Evolutionary conservation across 1,284 basidiomycete species (phyloP).

Genomic region (Quambalaria eucalypti): DNA sequence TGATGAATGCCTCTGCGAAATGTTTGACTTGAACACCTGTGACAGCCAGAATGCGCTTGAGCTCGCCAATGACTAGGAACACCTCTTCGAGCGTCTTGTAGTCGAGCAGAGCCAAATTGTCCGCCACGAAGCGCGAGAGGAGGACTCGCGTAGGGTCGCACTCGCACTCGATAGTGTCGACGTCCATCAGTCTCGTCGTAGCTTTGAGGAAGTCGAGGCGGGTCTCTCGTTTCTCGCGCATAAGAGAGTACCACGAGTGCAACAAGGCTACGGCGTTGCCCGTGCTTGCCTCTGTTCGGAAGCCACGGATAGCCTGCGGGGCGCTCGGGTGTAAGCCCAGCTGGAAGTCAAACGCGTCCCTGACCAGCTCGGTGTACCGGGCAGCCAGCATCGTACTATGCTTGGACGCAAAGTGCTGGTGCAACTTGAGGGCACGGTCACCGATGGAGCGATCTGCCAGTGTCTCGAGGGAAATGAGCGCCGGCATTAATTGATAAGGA

Average conservation of each 20-base stretch:
- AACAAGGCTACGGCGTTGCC: constrained; percentile 61
- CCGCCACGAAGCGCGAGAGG: constrained; percentile 81
- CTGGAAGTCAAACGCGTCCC: constrained; percentile 74
- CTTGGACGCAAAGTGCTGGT: constrained; percentile 73
- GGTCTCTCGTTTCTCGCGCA: constrained; percentile 75
- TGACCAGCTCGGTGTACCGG: constrained; percentile 69
- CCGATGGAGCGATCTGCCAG: constrained; percentile 57
- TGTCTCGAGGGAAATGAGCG: constrained; percentile 86
- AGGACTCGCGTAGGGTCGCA: constrained; percentile 46
- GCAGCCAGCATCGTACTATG: constrained; percentile 81
- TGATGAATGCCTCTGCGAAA: constrained; percentile 6
- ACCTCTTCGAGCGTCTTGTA: constrained; percentile 92
- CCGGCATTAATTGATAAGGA: constrained; percentile 82
- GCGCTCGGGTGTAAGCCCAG: constrained; percentile 3
- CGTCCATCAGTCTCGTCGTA: constrained; percentile 69
- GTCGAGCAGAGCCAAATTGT: constrained; percentile 82
- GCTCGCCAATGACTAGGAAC: constrained; percentile 68
- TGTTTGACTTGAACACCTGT: constrained; percentile 66
- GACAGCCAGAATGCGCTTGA: constrained; percentile 72
- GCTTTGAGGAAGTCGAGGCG: constrained; percentile 79
- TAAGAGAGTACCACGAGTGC: constrained; percentile 78
- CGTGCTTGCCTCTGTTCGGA: not conserved
- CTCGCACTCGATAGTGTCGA: constrained; percentile 51
- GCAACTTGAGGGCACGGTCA: constrained; percentile 68
- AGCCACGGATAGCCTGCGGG: not conserved